phyloP scores from a whole-genome alignment of 352 stramenopile species.

The Pythium brachiatum region DNA sequence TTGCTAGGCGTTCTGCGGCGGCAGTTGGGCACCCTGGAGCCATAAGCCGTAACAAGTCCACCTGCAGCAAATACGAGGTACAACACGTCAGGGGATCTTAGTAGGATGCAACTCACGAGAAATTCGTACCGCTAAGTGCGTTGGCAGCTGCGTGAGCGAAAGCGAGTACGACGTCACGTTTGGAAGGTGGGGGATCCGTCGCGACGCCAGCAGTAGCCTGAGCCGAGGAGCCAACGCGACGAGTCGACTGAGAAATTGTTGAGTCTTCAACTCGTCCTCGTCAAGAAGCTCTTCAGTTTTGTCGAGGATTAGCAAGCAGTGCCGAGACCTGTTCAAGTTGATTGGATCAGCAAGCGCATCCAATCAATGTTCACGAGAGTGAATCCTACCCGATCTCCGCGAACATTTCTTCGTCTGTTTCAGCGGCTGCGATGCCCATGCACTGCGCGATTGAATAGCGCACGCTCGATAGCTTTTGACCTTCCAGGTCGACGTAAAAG shows the following conservation, averaged over 20 bases:
- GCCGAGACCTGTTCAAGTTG: conserved; percentile 38
- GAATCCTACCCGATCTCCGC: conserved; percentile 49
- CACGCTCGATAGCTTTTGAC: conserved; percentile 73
- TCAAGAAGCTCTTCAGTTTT: conserved; percentile 80
- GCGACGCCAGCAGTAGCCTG: conserved; percentile 67
- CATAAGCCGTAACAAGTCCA: conserved; percentile 59
- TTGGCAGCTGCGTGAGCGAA: conserved; percentile 64
- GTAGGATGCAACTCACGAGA: neutral
- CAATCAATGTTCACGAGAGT: neutral
- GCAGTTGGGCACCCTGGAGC: conserved; percentile 53
- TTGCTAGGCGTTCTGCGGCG: conserved; percentile 54
- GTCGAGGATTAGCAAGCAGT: conserved; percentile 71
- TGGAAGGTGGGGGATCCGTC: conserved; percentile 66
- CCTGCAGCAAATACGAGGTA: conserved; percentile 27
- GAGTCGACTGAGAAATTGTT: conserved; percentile 61
- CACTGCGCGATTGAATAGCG: conserved; percentile 76
- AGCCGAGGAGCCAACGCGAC: conserved; percentile 64
- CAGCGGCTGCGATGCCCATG: conserved; percentile 67
- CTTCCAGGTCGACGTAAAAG: conserved; percentile 81
- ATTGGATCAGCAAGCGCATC: too few species aligned
- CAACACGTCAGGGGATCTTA: neutral
- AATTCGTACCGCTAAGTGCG: conserved; percentile 51
- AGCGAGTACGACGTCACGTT: conserved; percentile 74
- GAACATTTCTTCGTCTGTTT: conserved; percentile 77
- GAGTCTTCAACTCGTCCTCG: conserved; percentile 66